These are phyloP conservation scores for Nemania abortiva DNA, from an alignment of 2,329 filamentous ascomycete genomes.

Conservation along the genomic window DNA sequence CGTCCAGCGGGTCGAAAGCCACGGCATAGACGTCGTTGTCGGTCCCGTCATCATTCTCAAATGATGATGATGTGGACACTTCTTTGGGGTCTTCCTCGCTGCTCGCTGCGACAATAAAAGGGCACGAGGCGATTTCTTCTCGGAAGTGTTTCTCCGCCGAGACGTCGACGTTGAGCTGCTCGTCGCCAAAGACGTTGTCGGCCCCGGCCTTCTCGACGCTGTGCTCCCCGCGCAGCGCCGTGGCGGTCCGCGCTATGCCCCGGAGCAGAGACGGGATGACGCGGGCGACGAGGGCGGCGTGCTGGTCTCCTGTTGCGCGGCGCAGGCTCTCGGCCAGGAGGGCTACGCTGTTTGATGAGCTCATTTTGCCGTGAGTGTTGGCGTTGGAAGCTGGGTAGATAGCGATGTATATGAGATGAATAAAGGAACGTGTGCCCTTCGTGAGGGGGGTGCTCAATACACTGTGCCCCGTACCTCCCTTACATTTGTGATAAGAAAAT, in stretches of 20 bases:
- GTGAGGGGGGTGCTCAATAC: too few relatives aligned
- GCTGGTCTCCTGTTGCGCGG: constrained; percentile 29
- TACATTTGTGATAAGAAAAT: constrained; percentile 16
- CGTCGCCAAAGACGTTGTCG: constrained; percentile 69
- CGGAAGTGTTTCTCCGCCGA: constrained; percentile 63
- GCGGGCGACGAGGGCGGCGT: constrained; percentile 54
- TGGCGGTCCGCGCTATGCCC: constrained; percentile 59
- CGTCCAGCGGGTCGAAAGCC: constrained; percentile 73
- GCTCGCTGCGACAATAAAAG: constrained; percentile 63
- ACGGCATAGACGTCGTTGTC: constrained; percentile 61
- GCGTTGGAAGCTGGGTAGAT: too few relatives aligned
- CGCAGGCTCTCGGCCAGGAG: constrained; percentile 18
- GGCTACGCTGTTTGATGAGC: background rate
- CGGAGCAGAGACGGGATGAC: constrained; percentile 64
- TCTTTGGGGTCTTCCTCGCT: constrained; percentile 73
- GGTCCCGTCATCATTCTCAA: background rate
- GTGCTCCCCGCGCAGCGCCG: constrained; percentile 58
- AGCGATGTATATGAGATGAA: too few relatives aligned
- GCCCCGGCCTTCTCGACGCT: constrained; percentile 62
- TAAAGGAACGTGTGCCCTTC: too few relatives aligned
- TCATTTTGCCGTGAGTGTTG: background rate
- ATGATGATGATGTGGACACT: constrained; percentile 26
- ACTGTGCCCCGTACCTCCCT: too few relatives aligned
- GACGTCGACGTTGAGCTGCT: constrained; percentile 70
- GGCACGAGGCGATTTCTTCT: constrained; percentile 57